phyloP scores from a whole-genome alignment of 495 filamentous ascomycete species.

The Penicillium lagena region DNA sequence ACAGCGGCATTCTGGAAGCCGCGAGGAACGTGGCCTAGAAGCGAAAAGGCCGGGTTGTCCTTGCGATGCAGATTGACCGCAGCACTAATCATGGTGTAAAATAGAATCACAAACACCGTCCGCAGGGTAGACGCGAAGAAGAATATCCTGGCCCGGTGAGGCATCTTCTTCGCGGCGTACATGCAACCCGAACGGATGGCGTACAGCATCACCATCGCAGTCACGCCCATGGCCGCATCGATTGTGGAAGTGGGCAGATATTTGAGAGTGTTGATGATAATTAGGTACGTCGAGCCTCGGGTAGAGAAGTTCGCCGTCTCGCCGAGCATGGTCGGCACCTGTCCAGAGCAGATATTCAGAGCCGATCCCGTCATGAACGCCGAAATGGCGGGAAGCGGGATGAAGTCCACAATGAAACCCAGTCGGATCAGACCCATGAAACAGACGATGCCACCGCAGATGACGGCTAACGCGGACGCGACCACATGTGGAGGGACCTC shows the following conservation, averaged over 20 bases:
- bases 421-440: slow-evolving; percentile 72
- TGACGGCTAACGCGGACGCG: slow-evolving; percentile 72
- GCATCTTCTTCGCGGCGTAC: slow-evolving; percentile 61
- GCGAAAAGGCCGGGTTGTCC: slow-evolving; percentile 48
- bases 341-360: slow-evolving; percentile 83
- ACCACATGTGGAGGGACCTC: slow-evolving; percentile 55
- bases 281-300: slow-evolving; percentile 71
- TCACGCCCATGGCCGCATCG: slow-evolving; percentile 87
- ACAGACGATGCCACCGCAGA: slow-evolving; percentile 75
- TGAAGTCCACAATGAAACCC: slow-evolving; percentile 94
- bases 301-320: slow-evolving; percentile 65
- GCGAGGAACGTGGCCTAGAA: slow-evolving; percentile 71
- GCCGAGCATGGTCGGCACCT: slow-evolving; percentile 80
- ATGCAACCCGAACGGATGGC: slow-evolving; percentile 64
- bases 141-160: slow-evolving; percentile 62
- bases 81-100: slow-evolving; percentile 91
- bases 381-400: slow-evolving; percentile 83
- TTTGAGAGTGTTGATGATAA: slow-evolving; percentile 84
- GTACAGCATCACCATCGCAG: slow-evolving; percentile 78
- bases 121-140: slow-evolving; percentile 90
- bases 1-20: slow-evolving; percentile 78
- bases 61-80: slow-evolving; percentile 61
- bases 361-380: slow-evolving; percentile 99
- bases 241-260: slow-evolving; percentile 59
- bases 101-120: slow-evolving; percentile 85